Base-by-base conservation (phyloP, 257 asterid species). In the Fraxinus anomala region DNA sequence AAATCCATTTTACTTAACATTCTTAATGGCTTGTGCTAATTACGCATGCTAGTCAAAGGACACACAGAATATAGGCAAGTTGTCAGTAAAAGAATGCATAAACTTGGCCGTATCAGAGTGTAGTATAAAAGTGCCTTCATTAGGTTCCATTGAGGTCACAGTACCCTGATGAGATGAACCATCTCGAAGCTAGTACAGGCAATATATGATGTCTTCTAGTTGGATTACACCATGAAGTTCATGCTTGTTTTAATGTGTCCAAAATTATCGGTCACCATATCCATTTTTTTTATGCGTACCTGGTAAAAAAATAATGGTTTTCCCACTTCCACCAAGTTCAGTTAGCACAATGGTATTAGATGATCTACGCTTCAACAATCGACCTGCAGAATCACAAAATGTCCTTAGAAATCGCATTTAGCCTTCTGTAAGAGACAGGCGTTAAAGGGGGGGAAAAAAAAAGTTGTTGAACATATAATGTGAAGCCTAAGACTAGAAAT, bases 101-200 rank as follows among this genome's bases (percentile, higher is more conserved):
- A 59, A 31, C 68, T 59, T 91, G 68, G 80, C 80, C 37, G 63
- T 79, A 82, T 95, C 96, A 28, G 96, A 91, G 86, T 88, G 91
- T 6, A 59, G 68, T 0, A 59, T 7, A 17, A 23, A 59, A n/a
- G 88, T 86, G 76, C 82, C 97, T 81, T 87, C 92, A 75, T 92
- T 92, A 49, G 97, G 97, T 76, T 95, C 96, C 97, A 91, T 89
- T 30, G 98, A 95, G 31, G 96, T 95, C 80, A 95, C 97, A 70
- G 96, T 89, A 80, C 97, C 96, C 85, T 78, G 91, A 84, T 92
- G 99, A 31, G 92, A 83, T 63, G 97, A 89, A 31, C 97, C 97
- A 84, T 95, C 97, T 77, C 87, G 94, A 79, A 95, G 96, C 97
- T 92, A 6, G 79, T 31, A 77, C 1, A 51, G 19, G 49, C 40